Evolutionary conservation across 352 stramenopile species (phyloP), one percentile per base, ranked within the genome.

Genomic region (Globisporangium radiosum): DNA sequence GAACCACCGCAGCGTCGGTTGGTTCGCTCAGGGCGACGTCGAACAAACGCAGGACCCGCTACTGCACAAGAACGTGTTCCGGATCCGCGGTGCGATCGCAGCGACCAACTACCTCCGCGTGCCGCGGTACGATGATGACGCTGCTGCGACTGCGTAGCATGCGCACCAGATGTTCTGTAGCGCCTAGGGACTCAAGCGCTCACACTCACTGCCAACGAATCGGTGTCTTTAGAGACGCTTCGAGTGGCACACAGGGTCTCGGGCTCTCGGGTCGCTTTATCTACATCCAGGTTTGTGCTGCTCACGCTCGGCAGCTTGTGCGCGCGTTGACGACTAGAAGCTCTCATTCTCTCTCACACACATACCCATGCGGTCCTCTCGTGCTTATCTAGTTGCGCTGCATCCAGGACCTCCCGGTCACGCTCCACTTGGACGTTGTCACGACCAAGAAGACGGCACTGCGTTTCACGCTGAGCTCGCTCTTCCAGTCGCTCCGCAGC

Each of bases 61-160:
- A 47, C 82, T 95, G 47, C 75, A 83, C 52, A 92, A 94, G 61
- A 91, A 80, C 45, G 76, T 95, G 2, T 90, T 89, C 52, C 75
- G 75, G 56, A 81, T 95, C 54, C 72, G 78, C 7, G 85, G 84
- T 19, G 66, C 75, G 40, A 89, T 92, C 37, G 81, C 82, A 19
- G 73, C 81, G 43, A 82, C 73, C 15, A 92, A 93, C 57, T 91
- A 81, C 60, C 59, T 95, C 3, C 72, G 77, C 14, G 73, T 95
- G 37, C 86, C 82, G 54, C 76, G 79, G 58, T 78, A 63, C 6
- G 38, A 33, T 7, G 5, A 9, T 51, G 33, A 14, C 15, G 11
- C 10, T 33, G 25, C 25, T 33, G 25, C 25, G 25, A 33, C 25
- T 33, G 25, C 25, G 25, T 33, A 33, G 25, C 25, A 33, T 33